Conservation (phyloP, 768 basidiomycete genomes). For the Boletus insuetus region DNA sequence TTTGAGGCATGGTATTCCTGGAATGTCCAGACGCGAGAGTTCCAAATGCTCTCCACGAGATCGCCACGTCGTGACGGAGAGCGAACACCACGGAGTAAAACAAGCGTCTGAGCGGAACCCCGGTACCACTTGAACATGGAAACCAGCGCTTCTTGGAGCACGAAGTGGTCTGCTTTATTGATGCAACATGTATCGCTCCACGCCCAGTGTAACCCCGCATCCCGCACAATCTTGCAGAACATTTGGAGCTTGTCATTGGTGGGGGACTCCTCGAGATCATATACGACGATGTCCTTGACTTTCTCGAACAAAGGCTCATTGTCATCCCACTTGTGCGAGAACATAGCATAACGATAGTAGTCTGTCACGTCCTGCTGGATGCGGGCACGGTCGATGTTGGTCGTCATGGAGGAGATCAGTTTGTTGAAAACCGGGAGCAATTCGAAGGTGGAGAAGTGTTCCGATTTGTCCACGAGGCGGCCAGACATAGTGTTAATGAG, state of each 20-base stretch:
- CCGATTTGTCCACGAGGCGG: background rate
- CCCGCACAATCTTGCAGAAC: background rate
- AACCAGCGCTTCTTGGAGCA: background rate
- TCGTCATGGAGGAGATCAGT: background rate
- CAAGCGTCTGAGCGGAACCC: background rate
- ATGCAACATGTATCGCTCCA: background rate
- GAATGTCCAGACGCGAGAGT: background rate
- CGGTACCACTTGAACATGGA: background rate
- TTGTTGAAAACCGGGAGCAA: background rate
- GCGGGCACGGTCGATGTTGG: background rate
- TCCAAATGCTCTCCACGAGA: background rate
- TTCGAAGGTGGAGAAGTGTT: background rate
- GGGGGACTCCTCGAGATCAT: background rate
- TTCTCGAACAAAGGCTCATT: background rate
- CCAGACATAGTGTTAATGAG: background rate
- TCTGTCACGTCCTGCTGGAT: background rate
- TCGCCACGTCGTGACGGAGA: background rate
- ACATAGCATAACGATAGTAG: background rate
- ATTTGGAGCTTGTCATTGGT: background rate
- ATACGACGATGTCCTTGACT: background rate
- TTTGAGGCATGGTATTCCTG: background rate
- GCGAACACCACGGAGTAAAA: background rate
- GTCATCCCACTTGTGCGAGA: background rate
- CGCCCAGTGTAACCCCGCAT: background rate
- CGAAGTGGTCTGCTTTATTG: background rate